Base-by-base conservation (phyloP, 805 yeast species). In the Peterozyma toletana region DNA sequence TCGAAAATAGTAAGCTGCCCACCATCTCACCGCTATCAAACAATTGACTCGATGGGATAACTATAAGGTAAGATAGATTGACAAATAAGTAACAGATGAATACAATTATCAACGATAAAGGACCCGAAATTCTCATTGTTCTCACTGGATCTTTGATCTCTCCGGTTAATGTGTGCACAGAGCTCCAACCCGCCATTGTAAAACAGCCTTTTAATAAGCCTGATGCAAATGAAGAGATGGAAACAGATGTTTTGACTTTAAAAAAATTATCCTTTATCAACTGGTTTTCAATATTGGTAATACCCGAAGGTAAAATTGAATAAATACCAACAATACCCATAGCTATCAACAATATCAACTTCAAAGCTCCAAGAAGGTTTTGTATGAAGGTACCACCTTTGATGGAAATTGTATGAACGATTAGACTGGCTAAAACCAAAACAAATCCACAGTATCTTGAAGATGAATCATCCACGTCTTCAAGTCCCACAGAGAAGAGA, bases 311-410 rank as follows among this genome's bases (percentile, higher is more conserved):
- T 1, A 67, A 34, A n/a, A 77, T 48, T 3, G 76, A 80, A 51
- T 78, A 82, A 2, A 80, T 14, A 0, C 90, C 86, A 0, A 83
- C 74, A 4, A 70, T 40, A 2, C 78, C 66, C 70, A 84, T 75
- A 1, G 80, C 56, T 0, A 60, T 69, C 35, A 83, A 67, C 30
- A 84, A 60, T 3, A 64, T 55, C 39, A 85, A 55, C 56, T 85
- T 85, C 55, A 84, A 53, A 7, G 68, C 69, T 0, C 93, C 91
- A 3, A 83, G 58, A 11, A 75, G 47, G 52, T 83, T 83, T 54
- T 83, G 89, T 11, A 82, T 63, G 13, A 61, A 55, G 1, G 84
- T 71, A 0, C 90, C 90, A 49, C 70, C 70, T 44, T 63, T 73
- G 2, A 80, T 75, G 27, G 87, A 79, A 3, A 72, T 40, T 0